These are phyloP conservation scores for Pleurotus pulmonarius DNA, from an alignment of 768 basidiomycete species.

Conservation along the genomic window DNA sequence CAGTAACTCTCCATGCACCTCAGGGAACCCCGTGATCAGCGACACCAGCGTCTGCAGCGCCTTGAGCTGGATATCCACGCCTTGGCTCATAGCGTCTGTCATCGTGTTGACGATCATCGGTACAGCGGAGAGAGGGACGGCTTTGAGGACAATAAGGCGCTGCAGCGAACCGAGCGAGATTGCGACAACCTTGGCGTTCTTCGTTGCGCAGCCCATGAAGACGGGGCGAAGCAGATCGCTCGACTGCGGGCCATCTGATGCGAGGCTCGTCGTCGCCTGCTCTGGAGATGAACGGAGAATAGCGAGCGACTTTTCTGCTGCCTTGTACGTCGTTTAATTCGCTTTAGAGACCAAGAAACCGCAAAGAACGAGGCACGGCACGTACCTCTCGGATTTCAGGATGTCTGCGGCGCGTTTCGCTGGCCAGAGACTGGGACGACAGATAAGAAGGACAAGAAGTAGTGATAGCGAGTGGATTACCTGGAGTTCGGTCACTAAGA, in stretches of 20 bases:
- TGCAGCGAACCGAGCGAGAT: slow-evolving; percentile 90
- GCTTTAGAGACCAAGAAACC: slow-evolving; percentile 3
- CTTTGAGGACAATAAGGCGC: slow-evolving; percentile 82
- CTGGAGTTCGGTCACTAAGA: slow-evolving; percentile 74
- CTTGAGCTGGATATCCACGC: slow-evolving; percentile 94
- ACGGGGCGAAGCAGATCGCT: slow-evolving; percentile 82
- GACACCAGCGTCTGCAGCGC: slow-evolving; percentile 91
- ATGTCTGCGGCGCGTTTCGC: slow-evolving; percentile 84
- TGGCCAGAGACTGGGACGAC: slow-evolving; percentile 65
- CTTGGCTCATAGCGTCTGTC: slow-evolving; percentile 85
- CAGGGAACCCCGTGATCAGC: slow-evolving; percentile 83
- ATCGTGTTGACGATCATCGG: slow-evolving; percentile 81
- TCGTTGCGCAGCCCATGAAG: slow-evolving; percentile 91
- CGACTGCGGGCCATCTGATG: slow-evolving; percentile 82
- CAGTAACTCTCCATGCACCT: slow-evolving; percentile 74
- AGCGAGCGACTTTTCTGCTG: slow-evolving; percentile 83
- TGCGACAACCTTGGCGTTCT: slow-evolving; percentile 90
- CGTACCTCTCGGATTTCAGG: slow-evolving; percentile 91
- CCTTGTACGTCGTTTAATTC: slow-evolving; percentile 37
- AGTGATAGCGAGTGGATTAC: slow-evolving; percentile 22
- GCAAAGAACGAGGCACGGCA: slow-evolving; percentile 14
- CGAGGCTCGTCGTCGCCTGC: slow-evolving; percentile 65
- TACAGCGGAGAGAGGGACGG: slow-evolving; percentile 77
- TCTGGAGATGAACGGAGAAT: slow-evolving; percentile 82
- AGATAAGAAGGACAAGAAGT: slow-evolving; percentile 18